Evolutionary conservation across 768 basidiomycete genomes (phyloP).

Genomic region (Leucogyrophana mollusca): DNA sequence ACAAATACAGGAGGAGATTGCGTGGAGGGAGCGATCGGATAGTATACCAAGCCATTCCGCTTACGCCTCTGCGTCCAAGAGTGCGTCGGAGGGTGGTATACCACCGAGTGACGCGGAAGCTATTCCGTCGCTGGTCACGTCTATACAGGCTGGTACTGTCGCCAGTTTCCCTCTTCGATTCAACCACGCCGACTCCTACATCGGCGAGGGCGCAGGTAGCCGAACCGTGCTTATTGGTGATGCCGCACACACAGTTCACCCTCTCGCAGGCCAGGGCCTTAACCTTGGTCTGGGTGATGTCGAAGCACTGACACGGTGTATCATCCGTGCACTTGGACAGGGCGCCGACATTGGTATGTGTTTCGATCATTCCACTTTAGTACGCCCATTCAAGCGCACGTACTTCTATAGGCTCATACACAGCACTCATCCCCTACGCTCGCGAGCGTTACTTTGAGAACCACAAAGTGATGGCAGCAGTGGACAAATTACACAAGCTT

Average conservation of each 20-base stretch:
- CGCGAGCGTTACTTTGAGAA: conserved; percentile 83
- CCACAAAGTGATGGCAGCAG: conserved; percentile 78
- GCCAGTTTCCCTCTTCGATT: conserved; percentile 91
- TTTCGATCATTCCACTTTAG: neutral
- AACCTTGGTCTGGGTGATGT: conserved; percentile 93
- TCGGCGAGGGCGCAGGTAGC: conserved; percentile 63
- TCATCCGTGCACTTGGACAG: conserved; percentile 50
- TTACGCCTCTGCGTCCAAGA: conserved; percentile 47
- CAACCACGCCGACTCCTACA: conserved; percentile 83
- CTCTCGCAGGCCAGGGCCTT: conserved; percentile 93
- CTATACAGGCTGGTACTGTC: conserved; percentile 67
- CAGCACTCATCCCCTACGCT: conserved; percentile 72
- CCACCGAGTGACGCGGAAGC: conserved; percentile 59
- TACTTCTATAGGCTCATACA: conserved; percentile 62
- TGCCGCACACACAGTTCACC: conserved; percentile 93
- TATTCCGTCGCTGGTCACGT: conserved; percentile 73
- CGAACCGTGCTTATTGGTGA: conserved; percentile 93
- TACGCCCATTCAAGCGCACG: neutral
- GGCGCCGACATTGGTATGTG: conserved; percentile 84
- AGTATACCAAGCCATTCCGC: conserved; percentile 62
- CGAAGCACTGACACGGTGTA: conserved; percentile 63
- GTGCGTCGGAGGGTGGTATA: conserved; percentile 41
- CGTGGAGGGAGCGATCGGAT: conserved; percentile 74
- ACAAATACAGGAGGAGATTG: conserved; percentile 59
- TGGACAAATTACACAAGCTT: conserved; percentile 89